These are phyloP conservation scores for Aspergillus sp. DNA, from an alignment of 2,329 filamentous ascomycete genomes.

Conservation along the genomic window DNA sequence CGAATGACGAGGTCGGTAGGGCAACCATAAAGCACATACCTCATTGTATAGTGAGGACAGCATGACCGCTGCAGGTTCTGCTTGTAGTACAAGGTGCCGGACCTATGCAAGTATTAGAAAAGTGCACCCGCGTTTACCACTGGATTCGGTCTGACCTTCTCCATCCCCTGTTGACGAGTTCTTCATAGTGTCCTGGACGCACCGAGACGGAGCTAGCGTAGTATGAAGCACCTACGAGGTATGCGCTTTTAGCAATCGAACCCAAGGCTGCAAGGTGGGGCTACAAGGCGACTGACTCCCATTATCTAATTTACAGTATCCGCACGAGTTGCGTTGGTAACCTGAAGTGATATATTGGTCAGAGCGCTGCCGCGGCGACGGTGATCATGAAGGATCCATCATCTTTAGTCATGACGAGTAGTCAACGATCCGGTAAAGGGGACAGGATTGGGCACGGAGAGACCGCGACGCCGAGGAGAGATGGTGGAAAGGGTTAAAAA, in stretches of 20 bases:
- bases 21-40: conserved; percentile 27
- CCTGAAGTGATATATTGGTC: conserved; percentile 29
- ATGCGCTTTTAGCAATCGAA: conserved; percentile 14
- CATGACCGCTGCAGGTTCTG: conserved; percentile 70
- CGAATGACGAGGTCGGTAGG: not conserved
- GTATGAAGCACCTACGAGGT: conserved; percentile 43
- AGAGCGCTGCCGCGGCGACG: not conserved
- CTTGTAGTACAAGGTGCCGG: conserved; percentile 51
- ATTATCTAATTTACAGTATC: conserved; percentile 49
- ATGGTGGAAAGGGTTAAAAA: not conserved
- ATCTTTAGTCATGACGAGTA: conserved; percentile 12
- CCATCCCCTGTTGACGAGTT: conserved; percentile 50
- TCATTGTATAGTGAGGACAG: conserved; percentile 74
- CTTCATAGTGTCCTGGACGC: conserved; percentile 48
- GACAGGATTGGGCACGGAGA: conserved; percentile 5
- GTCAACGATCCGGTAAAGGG: not conserved
- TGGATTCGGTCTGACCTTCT: conserved; percentile 37
- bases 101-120: conserved; percentile 33
- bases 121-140: not conserved
- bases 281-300: conserved; percentile 42
- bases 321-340: conserved; percentile 49
- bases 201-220: conserved; percentile 47
- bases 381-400: not conserved
- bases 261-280: conserved; percentile 7
- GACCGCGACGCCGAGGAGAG: not conserved